Conservation (phyloP, 2,329 filamentous ascomycete genomes). For the Rhinocladiella similis region DNA sequence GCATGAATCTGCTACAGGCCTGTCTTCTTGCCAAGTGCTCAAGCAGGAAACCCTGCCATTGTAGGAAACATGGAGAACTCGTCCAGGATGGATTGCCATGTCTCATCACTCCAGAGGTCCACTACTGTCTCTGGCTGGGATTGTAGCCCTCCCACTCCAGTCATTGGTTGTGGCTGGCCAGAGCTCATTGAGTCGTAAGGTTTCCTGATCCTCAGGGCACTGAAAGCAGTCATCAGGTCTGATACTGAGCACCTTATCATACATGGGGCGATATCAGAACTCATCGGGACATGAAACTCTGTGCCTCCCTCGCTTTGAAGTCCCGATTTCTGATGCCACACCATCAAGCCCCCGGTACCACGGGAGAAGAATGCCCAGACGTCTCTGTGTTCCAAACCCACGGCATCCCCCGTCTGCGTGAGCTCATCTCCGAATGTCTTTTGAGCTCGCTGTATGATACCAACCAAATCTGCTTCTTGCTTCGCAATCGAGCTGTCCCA, state of each 20-base stretch:
- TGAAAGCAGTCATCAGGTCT: slow-evolving; percentile 7
- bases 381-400: slow-evolving; percentile 6
- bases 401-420: not conserved
- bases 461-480: slow-evolving; percentile 6
- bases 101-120: slow-evolving; percentile 6
- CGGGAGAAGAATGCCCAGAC: slow-evolving; percentile 8
- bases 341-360: slow-evolving; percentile 6
- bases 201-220: slow-evolving; percentile 2
- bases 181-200: not conserved
- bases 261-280: not conserved
- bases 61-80: slow-evolving; percentile 12
- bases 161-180: not conserved
- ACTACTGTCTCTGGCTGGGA: not conserved
- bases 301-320: not conserved
- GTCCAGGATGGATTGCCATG: slow-evolving; percentile 14
- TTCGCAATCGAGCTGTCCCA: slow-evolving; percentile 9
- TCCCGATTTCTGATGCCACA: slow-evolving; percentile 9
- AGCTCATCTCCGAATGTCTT: slow-evolving; percentile 9
- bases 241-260: slow-evolving; percentile 3
- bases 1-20: too few relatives aligned
- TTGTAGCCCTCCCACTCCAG: not conserved
- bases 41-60: slow-evolving; percentile 1
- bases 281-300: slow-evolving; percentile 2
- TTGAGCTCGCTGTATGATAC: not conserved
- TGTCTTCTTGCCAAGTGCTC: too few relatives aligned